These are phyloP conservation scores for Apiospora koreana DNA, from an alignment of 2,329 filamentous ascomycete genomes.

Conservation along the genomic window DNA sequence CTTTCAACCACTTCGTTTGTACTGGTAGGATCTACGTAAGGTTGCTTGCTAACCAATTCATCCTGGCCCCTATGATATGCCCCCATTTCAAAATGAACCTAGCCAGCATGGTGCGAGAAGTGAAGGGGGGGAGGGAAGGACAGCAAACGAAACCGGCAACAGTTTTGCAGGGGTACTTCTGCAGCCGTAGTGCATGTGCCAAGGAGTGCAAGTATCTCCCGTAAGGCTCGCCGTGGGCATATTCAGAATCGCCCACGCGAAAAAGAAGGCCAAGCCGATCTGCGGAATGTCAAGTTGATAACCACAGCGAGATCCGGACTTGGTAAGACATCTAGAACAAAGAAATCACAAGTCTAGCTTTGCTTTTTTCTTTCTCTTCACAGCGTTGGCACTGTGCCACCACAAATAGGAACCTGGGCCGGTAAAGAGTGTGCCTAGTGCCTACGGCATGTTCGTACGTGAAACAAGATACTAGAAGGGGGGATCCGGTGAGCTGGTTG, in stretches of 20 bases:
- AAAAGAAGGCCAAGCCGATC: not conserved
- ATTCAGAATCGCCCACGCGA: not conserved
- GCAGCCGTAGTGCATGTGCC: not conserved
- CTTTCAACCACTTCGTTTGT: not conserved
- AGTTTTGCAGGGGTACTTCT: conserved; percentile 1
- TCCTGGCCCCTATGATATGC: not conserved
- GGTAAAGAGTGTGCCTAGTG: not conserved
- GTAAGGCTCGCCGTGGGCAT: not conserved
- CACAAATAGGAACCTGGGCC: not conserved
- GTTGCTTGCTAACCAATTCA: too few species aligned
- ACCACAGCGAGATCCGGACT: not conserved
- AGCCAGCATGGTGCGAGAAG: not conserved
- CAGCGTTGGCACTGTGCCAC: too few species aligned
- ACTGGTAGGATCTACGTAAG: too few species aligned
- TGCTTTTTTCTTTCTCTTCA: not conserved
- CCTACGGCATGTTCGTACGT: not conserved
- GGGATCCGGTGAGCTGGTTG: not conserved
- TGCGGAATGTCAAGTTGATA: not conserved
- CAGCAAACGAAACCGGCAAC: not conserved
- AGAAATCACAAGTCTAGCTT: not conserved
- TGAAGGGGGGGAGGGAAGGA: not conserved
- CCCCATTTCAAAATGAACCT: not conserved
- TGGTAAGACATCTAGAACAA: not conserved
- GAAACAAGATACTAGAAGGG: not conserved
- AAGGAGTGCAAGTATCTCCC: not conserved